These are phyloP conservation scores for Staphylotrichum tortipilum DNA, from an alignment of 495 filamentous ascomycete genomes.

Conservation along the genomic window DNA sequence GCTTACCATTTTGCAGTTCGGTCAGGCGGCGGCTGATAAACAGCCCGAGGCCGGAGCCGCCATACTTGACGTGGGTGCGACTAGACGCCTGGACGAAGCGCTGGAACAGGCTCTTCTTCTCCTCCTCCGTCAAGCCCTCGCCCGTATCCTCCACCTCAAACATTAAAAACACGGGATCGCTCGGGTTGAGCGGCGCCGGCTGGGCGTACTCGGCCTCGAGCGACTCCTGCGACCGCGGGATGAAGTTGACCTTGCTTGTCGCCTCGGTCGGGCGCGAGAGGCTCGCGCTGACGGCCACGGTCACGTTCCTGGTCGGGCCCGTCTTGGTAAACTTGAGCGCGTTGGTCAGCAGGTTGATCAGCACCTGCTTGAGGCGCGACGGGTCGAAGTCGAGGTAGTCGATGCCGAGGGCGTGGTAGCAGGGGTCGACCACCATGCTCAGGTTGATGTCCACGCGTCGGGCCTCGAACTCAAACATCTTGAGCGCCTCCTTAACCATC, in stretches of 20 bases:
- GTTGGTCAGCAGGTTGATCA: slow-evolving; percentile 64
- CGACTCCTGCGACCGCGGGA: slow-evolving; percentile 20
- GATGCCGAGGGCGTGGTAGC: slow-evolving; percentile 45
- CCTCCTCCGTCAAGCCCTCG: slow-evolving; percentile 56
- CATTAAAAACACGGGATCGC: slow-evolving; percentile 47
- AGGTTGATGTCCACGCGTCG: slow-evolving; percentile 57
- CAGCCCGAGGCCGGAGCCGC: slow-evolving; percentile 67
- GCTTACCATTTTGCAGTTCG: slow-evolving; percentile 67
- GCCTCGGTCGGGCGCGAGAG: slow-evolving; percentile 22
- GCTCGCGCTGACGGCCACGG: slow-evolving; percentile 26
- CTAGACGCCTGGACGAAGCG: slow-evolving; percentile 71
- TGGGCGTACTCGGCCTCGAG: slow-evolving; percentile 11
- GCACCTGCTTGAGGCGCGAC: slow-evolving; percentile 60
- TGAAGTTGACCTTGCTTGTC: slow-evolving; percentile 28
- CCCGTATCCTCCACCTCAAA: slow-evolving; percentile 69
- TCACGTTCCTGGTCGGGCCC: slow-evolving; percentile 28
- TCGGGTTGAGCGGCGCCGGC: slow-evolving; percentile 4
- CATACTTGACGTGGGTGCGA: slow-evolving; percentile 64
- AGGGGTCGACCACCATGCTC: slow-evolving; percentile 49
- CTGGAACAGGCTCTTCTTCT: slow-evolving; percentile 61
- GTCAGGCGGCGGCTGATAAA: slow-evolving; percentile 67
- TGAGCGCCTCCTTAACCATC: slow-evolving; percentile 53
- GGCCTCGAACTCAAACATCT: slow-evolving; percentile 66
- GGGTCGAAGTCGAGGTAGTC: slow-evolving; percentile 66
- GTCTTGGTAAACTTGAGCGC: slow-evolving; percentile 69